Percentiles rank a stretch among this genome's conserved stretches.
Evolutionary conservation across 1,284 basidiomycete species (phyloP).

Genomic region (Leccinum huronense): DNA sequence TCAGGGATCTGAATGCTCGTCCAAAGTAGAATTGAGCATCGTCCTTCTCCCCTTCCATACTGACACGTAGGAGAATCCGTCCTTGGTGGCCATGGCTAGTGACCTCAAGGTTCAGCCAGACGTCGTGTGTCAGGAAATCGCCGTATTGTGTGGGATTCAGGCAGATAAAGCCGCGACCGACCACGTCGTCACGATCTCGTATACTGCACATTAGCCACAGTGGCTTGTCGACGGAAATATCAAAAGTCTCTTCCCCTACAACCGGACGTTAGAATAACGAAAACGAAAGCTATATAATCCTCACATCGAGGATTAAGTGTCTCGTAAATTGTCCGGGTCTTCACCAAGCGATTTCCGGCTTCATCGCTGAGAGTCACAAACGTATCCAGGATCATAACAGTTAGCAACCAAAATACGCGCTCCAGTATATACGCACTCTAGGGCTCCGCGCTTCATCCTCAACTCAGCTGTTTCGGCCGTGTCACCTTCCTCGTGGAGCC

Average conservation of each 20-base stretch:
- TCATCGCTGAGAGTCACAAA: slow-evolving; percentile 96
- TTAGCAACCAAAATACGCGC: slow-evolving; percentile 10
- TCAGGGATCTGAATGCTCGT: slow-evolving; percentile 90
- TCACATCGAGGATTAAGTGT: slow-evolving; percentile 84
- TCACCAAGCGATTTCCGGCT: slow-evolving; percentile 85
- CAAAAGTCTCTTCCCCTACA: slow-evolving; percentile 94
- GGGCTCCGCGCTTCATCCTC: slow-evolving; percentile 66
- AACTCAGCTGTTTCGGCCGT: slow-evolving; percentile 74
- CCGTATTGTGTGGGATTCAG: slow-evolving; percentile 88
- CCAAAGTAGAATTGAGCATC: slow-evolving; percentile 99
- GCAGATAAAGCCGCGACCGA: slow-evolving; percentile 90
- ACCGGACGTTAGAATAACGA: slow-evolving; percentile 5
- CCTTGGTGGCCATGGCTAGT: slow-evolving; percentile 51
- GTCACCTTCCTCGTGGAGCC: slow-evolving; percentile 89
- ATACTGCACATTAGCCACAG: slow-evolving; percentile 97
- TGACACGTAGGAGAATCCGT: slow-evolving; percentile 83
- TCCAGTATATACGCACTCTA: slow-evolving; percentile 65
- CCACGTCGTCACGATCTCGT: slow-evolving; percentile 87
- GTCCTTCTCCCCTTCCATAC: slow-evolving; percentile 99
- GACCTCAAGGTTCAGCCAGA: slow-evolving; percentile 91
- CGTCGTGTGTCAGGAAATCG: slow-evolving; percentile 88
- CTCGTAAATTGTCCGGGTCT: slow-evolving; percentile 96
- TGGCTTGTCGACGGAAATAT: slow-evolving; percentile 85
- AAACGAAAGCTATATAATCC: slow-evolving; percentile 30
- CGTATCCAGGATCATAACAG: slow-evolving; percentile 59